Evolutionary conservation across 257 asterid species (phyloP).

Genomic region (Salvia splendens): DNA sequence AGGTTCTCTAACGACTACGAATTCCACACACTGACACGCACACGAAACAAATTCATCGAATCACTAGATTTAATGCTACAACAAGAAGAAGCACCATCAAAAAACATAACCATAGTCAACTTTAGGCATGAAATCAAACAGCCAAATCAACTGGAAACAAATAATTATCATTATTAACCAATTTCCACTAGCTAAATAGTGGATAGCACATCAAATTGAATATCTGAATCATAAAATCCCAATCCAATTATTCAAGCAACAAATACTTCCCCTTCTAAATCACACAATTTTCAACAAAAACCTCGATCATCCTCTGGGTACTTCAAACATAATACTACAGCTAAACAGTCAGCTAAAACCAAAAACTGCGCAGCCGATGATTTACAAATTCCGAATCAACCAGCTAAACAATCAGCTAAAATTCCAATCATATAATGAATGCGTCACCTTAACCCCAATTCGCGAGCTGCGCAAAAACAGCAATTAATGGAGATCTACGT

Average conservation of each 20-base stretch:
- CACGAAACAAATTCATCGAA: conserved; percentile 19
- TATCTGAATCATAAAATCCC: conserved; percentile 4
- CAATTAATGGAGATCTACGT: conserved; percentile 26
- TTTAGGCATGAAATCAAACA: not conserved
- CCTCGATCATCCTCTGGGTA: not conserved
- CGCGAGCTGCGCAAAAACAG: conserved; percentile 7
- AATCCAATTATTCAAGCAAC: conserved; percentile 20
- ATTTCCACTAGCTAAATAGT: conserved; percentile 10
- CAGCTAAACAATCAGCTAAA: not conserved
- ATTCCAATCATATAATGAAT: not conserved
- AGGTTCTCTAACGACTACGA: not conserved
- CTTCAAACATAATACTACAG: conserved; percentile 9
- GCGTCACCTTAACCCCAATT: conserved; percentile 29
- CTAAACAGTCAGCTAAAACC: conserved; percentile 15
- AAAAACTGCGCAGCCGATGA: conserved; percentile 1
- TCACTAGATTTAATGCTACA: not conserved
- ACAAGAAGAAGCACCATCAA: not conserved
- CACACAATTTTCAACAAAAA: conserved; percentile 16
- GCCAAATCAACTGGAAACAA: not conserved
- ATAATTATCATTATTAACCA: not conserved
- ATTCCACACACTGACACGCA: conserved; percentile 8
- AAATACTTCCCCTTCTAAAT: conserved; percentile 7
- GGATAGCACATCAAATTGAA: not conserved
- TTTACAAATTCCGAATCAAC: conserved; percentile 25
- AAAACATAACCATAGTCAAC: not conserved